These are phyloP conservation scores for Fusarium udum DNA, from an alignment of 2,329 filamentous ascomycete species.

Conservation along the genomic window DNA sequence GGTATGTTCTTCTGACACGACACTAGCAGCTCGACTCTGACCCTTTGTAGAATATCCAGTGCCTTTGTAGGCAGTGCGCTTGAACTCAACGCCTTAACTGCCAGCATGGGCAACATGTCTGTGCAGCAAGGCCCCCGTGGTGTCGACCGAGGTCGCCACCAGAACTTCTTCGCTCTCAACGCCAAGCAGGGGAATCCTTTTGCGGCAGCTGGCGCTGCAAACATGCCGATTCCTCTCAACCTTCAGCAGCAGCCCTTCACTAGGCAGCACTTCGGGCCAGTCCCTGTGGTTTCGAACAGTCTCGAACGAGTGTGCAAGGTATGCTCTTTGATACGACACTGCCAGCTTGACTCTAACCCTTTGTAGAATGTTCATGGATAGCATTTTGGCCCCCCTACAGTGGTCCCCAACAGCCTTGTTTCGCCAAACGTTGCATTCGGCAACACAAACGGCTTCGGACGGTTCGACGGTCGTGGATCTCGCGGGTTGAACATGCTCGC, in stretches of 20 bases:
- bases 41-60: background rate
- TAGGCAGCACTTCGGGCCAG: background rate
- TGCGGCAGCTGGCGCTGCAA: constrained; percentile 12
- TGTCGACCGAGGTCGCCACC: background rate
- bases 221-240: rapidly evolving
- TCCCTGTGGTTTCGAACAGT: too few relatives aligned
- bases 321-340: background rate
- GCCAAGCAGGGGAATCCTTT: constrained; percentile 22
- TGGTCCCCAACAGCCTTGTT: background rate
- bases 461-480: constrained; percentile 16
- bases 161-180: constrained; percentile 41
- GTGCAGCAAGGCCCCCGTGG: background rate
- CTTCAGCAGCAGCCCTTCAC: constrained; percentile 42
- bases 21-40: background rate
- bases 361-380: background rate
- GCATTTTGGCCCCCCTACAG: too few relatives aligned
- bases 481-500: constrained; percentile 52
- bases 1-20: background rate
- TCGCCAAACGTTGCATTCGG: too few relatives aligned
- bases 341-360: background rate
- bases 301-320: background rate
- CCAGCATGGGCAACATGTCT: constrained; percentile 28
- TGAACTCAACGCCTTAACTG: background rate
- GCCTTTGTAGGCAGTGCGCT: background rate
- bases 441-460: background rate